phyloP scores from a whole-genome alignment of 176 grass and related monocot species.

The Carex parvula region DNA sequence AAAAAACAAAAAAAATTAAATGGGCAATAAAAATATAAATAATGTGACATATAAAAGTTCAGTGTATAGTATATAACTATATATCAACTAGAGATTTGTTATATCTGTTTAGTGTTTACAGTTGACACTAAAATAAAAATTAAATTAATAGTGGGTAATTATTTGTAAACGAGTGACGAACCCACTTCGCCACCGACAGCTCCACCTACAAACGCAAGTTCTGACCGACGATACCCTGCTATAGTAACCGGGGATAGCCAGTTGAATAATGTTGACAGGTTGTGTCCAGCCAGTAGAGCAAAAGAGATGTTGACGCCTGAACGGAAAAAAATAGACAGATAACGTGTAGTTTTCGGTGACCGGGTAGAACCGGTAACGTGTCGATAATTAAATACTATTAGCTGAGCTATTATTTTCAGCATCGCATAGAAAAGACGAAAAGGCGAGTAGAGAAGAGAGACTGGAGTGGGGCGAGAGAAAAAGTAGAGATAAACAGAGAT shows the following conservation, averaged over 20 bases:
- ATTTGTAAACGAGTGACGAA: neutral
- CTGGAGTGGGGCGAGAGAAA: neutral
- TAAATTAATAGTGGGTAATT: neutral
- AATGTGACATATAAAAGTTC: too few relatives aligned
- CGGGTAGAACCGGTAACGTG: constrained; percentile 9
- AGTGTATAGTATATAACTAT: too few relatives aligned
- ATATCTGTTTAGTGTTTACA: neutral
- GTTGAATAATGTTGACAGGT: constrained; percentile 17
- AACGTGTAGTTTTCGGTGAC: constrained; percentile 29
- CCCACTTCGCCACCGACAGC: constrained; percentile 6
- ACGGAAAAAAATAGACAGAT: neutral
- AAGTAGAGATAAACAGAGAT: constrained; percentile 8
- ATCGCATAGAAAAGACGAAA: constrained; percentile 16
- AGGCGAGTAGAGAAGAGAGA: constrained; percentile 7
- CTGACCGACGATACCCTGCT: neutral
- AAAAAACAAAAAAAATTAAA: too few relatives aligned
- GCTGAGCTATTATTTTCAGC: constrained; percentile 27
- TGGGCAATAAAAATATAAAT: too few relatives aligned
- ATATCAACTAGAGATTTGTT: too few relatives aligned
- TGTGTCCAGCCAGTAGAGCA: constrained; percentile 3
- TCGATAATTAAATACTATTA: constrained; percentile 22
- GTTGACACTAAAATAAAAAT: neutral
- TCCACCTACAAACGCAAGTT: neutral
- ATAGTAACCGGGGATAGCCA: constrained; percentile 12
- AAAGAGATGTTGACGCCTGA: constrained; percentile 20